Conservation (phyloP, 441 rosid species). For the Rhodomyrtus psidioides region DNA sequence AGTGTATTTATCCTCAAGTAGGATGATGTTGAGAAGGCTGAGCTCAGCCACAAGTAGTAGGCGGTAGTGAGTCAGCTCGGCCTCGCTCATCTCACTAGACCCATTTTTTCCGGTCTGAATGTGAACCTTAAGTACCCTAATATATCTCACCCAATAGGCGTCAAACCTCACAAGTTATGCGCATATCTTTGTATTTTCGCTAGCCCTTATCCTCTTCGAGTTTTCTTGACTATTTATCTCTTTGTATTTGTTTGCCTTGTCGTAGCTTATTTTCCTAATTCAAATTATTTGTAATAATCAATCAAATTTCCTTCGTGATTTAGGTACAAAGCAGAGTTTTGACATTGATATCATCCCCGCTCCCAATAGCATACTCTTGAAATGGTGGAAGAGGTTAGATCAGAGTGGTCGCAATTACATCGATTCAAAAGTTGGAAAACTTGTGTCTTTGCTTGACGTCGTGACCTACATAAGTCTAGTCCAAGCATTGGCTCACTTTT, state of each 20-base stretch:
- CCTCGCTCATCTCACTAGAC: neutral
- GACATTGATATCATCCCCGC: neutral
- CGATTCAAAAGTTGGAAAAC: neutral
- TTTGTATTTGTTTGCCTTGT: neutral
- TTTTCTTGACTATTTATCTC: neutral
- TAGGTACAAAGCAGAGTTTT: neutral
- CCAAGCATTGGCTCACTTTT: neutral
- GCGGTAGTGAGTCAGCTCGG: neutral
- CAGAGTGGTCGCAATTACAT: neutral
- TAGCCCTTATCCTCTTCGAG: neutral
- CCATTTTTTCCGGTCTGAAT: neutral
- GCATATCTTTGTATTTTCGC: neutral
- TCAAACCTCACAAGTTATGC: neutral
- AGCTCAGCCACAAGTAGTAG: neutral
- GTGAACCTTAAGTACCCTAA: neutral
- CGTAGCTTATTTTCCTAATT: neutral
- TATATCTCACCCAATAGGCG: neutral
- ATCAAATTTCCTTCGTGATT: neutral
- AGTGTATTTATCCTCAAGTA: neutral
- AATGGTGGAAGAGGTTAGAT: neutral
- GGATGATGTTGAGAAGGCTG: neutral
- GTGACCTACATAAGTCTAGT: neutral
- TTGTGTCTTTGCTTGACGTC: neutral
- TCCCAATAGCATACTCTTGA: neutral
- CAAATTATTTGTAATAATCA: neutral